Base-by-base conservation (phyloP, 2,329 filamentous ascomycete genomes). In the Neobulgaria alba region DNA sequence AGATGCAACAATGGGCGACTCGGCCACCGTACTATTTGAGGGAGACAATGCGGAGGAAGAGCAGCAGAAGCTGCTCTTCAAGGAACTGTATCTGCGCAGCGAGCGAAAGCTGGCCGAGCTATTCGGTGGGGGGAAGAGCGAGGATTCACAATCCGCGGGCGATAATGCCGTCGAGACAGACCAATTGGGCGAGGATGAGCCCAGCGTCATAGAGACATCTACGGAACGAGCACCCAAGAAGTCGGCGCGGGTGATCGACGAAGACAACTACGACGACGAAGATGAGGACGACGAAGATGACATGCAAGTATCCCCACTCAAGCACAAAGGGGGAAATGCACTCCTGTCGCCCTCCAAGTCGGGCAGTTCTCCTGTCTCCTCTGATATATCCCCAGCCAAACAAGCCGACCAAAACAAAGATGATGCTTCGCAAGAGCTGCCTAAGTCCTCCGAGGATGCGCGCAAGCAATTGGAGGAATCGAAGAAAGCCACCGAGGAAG, bases 381-480 rank as follows among this genome's bases (percentile, higher is more conserved):
- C 53, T 10, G 54, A 57, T 34, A 30, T 53, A 19, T 58, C 56
- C 23, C 82, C 73, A 50, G 77, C 69, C 41, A 79, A 73, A 51
- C 69, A 71, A 18, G 61, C 65, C 41, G 67, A 72, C 31, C 77
- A 76, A 52, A 57, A 69, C 36, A 75, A 73, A 49, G 66, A 67
- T 38, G 68, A 69, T 36, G 57, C 53, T 7, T 63, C 64, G 26
- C 69, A 69, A 49, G 59, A 75, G 55, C 67, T 75, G 63, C 68
- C 77, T 41, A 87, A 86, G 61, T 75, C 79, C 17, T 79, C 82
- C 5, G 88, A 95, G 59, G 85, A 95, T 68, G 85, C 87, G 61
- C 85, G 92, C 57, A 94, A 94, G 65, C 86, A 89, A 62, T 66
- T 96, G 49, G 89, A 96, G 62, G 85, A 94, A 58, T 86, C 87